Conservation (phyloP, 768 basidiomycete genomes). For the Pleurotus pulmonarius region DNA sequence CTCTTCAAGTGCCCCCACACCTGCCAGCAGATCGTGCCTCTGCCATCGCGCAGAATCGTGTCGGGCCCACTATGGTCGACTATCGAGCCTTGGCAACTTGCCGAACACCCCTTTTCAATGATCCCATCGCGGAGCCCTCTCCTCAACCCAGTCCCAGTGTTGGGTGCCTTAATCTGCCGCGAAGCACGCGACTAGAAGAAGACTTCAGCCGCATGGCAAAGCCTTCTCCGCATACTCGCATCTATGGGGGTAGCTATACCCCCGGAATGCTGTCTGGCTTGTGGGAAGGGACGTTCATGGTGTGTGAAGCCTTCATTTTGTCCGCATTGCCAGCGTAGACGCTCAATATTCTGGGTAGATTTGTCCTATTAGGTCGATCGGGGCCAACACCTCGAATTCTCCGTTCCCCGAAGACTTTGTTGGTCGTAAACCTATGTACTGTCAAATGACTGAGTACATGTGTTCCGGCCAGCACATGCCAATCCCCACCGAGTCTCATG, state of each 20-base stretch:
- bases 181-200: conserved; percentile 28
- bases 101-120: conserved; percentile 49
- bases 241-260: conserved; percentile 24
- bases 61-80: conserved; percentile 55
- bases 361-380: conserved; percentile 7
- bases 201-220: conserved; percentile 33
- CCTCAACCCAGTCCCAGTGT: background rate
- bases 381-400: conserved; percentile 9
- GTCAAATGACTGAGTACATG: conserved; percentile 39
- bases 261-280: conserved; percentile 48
- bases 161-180: conserved; percentile 16
- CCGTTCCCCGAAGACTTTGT: conserved; percentile 24
- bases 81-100: conserved; percentile 36
- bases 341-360: background rate
- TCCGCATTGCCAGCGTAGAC: background rate
- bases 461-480: conserved; percentile 37
- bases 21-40: conserved; percentile 45
- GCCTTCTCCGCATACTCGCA: conserved; percentile 15
- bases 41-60: conserved; percentile 37
- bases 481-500: conserved; percentile 17
- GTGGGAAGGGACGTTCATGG: conserved; percentile 64
- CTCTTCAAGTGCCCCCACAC: conserved; percentile 43
- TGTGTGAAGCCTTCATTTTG: conserved; percentile 21
- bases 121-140: conserved; percentile 20
- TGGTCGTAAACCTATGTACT: conserved; percentile 48